Percentiles rank a stretch among this genome's conserved stretches.
These are phyloP conservation scores for Astrothelium macrocarpum DNA, from an alignment of 495 filamentous ascomycete genomes.

Conservation along the genomic window DNA sequence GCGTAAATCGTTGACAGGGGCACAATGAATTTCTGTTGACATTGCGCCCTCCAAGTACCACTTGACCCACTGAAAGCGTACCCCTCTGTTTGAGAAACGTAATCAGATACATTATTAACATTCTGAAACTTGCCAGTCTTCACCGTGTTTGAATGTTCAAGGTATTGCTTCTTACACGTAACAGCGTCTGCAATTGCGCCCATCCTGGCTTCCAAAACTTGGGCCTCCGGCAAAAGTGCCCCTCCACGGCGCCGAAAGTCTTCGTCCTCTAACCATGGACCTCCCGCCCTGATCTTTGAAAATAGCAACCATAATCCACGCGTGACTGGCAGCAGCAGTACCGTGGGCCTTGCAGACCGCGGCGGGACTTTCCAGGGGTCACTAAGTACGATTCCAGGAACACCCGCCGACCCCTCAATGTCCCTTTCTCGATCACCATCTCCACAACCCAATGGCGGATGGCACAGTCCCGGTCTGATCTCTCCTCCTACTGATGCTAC, in stretches of 20 bases:
- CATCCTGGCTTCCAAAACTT: conserved; percentile 2
- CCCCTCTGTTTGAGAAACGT: neutral
- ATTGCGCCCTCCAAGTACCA: neutral
- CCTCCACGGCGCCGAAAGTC: conserved; percentile 1
- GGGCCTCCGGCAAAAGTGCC: neutral
- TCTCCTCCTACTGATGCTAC: conserved; percentile 45
- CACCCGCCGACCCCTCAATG: conserved; percentile 42
- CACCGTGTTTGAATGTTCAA: neutral
- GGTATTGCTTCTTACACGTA: neutral
- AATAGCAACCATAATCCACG: neutral
- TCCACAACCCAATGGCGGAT: conserved; percentile 67
- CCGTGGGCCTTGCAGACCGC: neutral
- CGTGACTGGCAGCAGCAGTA: neutral
- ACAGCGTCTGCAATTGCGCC: neutral
- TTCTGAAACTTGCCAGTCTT: neutral
- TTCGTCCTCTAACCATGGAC: neutral
- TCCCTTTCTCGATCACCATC: conserved; percentile 76
- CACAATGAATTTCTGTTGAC: neutral
- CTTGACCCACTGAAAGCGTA: neutral
- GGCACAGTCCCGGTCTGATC: conserved; percentile 72
- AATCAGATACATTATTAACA: neutral
- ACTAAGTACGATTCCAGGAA: conserved; percentile 19
- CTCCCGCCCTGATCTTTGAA: neutral
- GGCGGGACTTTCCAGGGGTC: neutral
- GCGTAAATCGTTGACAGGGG: neutral